phyloP scores from a whole-genome alignment of 495 filamentous ascomycete species.

The Collariella sp. region DNA sequence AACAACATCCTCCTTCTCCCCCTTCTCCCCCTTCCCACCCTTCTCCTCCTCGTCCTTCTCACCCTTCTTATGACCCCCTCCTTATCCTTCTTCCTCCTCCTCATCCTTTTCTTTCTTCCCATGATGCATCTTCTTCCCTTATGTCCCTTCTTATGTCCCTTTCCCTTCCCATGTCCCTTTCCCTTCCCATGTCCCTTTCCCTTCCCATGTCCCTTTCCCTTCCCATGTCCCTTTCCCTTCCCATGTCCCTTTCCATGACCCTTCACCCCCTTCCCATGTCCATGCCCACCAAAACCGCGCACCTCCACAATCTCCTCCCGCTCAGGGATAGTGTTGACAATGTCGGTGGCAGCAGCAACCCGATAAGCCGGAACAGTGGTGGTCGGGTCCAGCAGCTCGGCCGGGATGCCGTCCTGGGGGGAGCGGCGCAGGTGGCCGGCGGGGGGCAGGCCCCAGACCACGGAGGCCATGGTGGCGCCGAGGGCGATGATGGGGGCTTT shows the following conservation, averaged over 20 bases:
- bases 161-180: neutral
- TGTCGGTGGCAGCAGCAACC: too few species aligned
- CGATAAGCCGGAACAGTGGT: neutral
- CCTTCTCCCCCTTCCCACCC: neutral
- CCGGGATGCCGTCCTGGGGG: neutral
- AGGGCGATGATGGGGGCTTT: constrained; percentile 17
- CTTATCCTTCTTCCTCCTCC: neutral
- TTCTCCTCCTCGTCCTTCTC: neutral
- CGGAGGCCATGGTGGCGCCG: constrained; percentile 10
- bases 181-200: neutral
- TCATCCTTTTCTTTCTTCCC: constrained; percentile 4
- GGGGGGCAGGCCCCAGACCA: neutral
- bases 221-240: neutral
- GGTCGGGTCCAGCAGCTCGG: neutral
- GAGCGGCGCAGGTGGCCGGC: neutral
- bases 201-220: neutral
- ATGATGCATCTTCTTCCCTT: too few species aligned
- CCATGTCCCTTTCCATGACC: neutral
- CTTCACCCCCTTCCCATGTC: neutral
- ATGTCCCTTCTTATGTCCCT: constrained; percentile 3
- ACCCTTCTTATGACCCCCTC: neutral
- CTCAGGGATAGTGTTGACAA: too few species aligned
- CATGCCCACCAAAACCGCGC: neutral
- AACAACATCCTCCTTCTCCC: neutral
- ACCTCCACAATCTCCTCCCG: too few species aligned